A percentile compares a stretch with the other conserved stretches of the same genome.
phyloP scores from a whole-genome alignment of 345 rosid species.

The Citrus inodora region DNA sequence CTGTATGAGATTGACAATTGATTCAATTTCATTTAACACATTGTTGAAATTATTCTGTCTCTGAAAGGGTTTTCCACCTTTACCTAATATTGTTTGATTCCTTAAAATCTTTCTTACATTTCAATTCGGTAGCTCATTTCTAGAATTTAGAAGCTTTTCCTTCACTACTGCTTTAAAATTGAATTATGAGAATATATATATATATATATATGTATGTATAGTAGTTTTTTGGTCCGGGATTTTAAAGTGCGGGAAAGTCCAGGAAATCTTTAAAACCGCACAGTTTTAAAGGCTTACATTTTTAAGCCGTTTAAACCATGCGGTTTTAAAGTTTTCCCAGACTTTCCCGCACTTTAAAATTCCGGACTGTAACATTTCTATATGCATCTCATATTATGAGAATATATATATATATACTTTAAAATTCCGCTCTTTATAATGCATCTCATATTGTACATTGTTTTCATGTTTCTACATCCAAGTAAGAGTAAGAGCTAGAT shows the following conservation, averaged over 20 bases:
- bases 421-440: neutral
- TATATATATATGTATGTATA: too few relatives aligned
- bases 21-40: neutral
- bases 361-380: too few relatives aligned
- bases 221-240: too few relatives aligned
- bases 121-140: neutral
- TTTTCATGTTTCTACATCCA: neutral
- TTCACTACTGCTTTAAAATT: neutral
- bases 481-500: neutral
- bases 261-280: too few relatives aligned
- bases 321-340: too few relatives aligned
- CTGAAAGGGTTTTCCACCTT: neutral
- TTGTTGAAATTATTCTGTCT: neutral
- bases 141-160: neutral
- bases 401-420: neutral
- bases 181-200: neutral
- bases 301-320: too few relatives aligned
- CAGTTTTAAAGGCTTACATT: too few relatives aligned
- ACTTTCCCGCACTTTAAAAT: too few relatives aligned
- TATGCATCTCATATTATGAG: too few relatives aligned
- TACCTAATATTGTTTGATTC: neutral
- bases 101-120: neutral
- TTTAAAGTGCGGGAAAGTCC: too few relatives aligned
- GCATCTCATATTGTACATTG: neutral
- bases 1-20: neutral